A percentile compares a stretch with the other conserved stretches of the same genome.
These are phyloP conservation scores for Liriodendron chinense DNA, from an alignment of 164 flowering plant species.

Conservation along the genomic window DNA sequence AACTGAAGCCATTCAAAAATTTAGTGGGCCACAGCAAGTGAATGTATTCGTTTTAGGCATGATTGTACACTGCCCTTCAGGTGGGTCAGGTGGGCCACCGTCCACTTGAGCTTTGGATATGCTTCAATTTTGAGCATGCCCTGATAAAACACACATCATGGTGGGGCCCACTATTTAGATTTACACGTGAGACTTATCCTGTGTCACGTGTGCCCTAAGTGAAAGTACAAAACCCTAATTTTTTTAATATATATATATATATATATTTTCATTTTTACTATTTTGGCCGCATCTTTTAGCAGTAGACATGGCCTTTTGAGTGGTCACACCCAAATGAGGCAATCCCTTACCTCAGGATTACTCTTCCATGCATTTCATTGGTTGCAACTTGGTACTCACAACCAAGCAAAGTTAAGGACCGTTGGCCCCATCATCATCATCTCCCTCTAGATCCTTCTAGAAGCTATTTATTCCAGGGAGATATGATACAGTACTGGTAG, in stretches of 20 bases:
- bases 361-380: slow-evolving; percentile 13
- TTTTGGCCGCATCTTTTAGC: neutral
- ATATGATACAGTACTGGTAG: neutral
- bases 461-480: neutral
- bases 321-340: slow-evolving; percentile 2
- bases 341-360: slow-evolving; percentile 12
- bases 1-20: too few relatives aligned
- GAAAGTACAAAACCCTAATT: too few relatives aligned
- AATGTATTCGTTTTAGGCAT: too few relatives aligned
- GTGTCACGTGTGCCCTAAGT: too few relatives aligned
- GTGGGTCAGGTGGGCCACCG: too few relatives aligned
- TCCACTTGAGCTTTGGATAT: neutral
- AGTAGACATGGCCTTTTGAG: neutral
- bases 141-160: neutral
- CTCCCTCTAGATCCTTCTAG: neutral
- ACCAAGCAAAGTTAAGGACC: slow-evolving; percentile 6
- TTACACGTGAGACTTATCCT: too few relatives aligned
- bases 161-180: too few relatives aligned
- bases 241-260: too few relatives aligned
- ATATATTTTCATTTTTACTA: neutral
- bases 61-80: too few relatives aligned
- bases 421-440: neutral
- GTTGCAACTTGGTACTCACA: slow-evolving; percentile 14
- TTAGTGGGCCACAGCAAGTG: too few relatives aligned
- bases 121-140: neutral